Evolutionary conservation across 169 alveolate species (phyloP), one percentile per base, ranked within the genome.

Genomic region (Babesia ovis): DNA sequence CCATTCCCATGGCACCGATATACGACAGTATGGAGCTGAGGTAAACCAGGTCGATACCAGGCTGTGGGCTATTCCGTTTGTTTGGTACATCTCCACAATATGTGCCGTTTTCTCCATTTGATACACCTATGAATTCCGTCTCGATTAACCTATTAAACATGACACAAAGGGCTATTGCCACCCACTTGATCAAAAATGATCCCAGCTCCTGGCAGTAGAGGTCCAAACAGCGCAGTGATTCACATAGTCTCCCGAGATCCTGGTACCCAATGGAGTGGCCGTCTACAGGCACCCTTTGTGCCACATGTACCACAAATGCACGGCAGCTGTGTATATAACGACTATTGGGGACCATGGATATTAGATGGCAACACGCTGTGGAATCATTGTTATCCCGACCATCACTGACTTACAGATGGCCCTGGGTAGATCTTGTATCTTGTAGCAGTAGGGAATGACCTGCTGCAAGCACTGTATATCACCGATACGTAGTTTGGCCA

Each of bases 141-240:
- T 64, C 74, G 4, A 64, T 31, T 4, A 64, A 16, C n/a, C 74
- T 64, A 37, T 12, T n/a, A n/a, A n/a, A 20, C 16, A 20, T 61
- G 39, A 8, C 22, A 32, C 9, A 34, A 9, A 11, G 16, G 34
- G 3, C 4, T n/a, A 3, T 4, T 1, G 31, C 34, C 23, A 64
- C 76, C 22, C 62, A 73, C 84, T 67, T 12, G 18, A 56, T 23
- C 8, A 77, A 25, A 23, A 77, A 58, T 31, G 23, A 34, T 14
- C 82, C 86, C n/a, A 77, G 34, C 35, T 51, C 81, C 41, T 68
- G 51, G 54, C 77, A 41, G 57, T 77, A 77, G 22, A 77, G 57
- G 22, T 77, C 72, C 4, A 68, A 58, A n/a, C 37, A 14, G 3
- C 62, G 50, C 2, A 77, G 41, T 3, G 86, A 43, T 53, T 69